Conservation (phyloP, 2,329 filamentous ascomycete species). For the Penicillium fuscoglaucum region DNA sequence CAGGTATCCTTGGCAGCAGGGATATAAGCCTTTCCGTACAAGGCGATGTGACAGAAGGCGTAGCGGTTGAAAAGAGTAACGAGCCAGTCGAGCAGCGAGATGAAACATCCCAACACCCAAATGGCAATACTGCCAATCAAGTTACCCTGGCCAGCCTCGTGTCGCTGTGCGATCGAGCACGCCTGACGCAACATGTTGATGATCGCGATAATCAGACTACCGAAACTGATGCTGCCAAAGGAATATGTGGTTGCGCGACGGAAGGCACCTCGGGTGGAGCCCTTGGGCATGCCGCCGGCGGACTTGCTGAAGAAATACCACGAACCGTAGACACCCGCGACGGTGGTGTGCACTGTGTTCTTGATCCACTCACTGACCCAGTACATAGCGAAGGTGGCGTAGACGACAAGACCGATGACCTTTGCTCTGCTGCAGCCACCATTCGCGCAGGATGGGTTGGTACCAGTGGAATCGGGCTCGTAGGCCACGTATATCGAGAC, state of each 20-base stretch:
- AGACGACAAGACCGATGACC: constrained; percentile 81
- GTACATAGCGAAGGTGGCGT: constrained; percentile 87
- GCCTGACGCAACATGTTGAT: constrained; percentile 82
- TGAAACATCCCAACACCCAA: constrained; percentile 74
- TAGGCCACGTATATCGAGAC: constrained; percentile 85
- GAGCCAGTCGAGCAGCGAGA: constrained; percentile 78
- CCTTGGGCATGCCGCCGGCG: constrained; percentile 66
- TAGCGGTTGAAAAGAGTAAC: constrained; percentile 89
- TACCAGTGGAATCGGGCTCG: constrained; percentile 55
- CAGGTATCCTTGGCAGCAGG: constrained; percentile 85
- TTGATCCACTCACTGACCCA: constrained; percentile 95
- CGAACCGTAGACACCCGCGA: constrained; percentile 84
- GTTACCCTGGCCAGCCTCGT: constrained; percentile 66
- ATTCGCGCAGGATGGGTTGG: constrained; percentile 56
- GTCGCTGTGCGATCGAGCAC: constrained; percentile 73
- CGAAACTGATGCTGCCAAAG: constrained; percentile 86
- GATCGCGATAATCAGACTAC: constrained; percentile 80
- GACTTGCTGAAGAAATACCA: constrained; percentile 81
- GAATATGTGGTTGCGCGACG: constrained; percentile 82
- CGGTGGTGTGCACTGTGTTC: constrained; percentile 85
- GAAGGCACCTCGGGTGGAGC: constrained; percentile 79
- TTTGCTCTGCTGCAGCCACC: constrained; percentile 71
- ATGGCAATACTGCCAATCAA: constrained; percentile 66
- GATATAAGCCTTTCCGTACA: constrained; percentile 89
- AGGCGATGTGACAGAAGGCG: constrained; percentile 86